A percentile compares a stretch with the other conserved stretches of the same genome.
These are phyloP conservation scores for Leishmania guyanensis DNA, from an alignment of 208 protist genomes.

Conservation along the genomic window DNA sequence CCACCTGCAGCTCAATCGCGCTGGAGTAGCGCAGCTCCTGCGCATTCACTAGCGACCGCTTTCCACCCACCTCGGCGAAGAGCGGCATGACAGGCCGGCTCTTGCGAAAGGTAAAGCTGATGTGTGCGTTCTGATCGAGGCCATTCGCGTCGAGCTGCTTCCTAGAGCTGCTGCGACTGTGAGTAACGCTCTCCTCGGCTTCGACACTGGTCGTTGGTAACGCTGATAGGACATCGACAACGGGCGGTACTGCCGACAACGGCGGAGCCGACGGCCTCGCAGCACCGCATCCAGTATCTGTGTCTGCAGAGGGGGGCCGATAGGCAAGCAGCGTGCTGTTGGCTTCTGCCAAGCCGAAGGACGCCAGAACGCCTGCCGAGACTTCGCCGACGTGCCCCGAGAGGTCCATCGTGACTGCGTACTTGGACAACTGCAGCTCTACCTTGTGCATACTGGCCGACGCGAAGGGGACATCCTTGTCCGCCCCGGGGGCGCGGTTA, in stretches of 20 bases:
- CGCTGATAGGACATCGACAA: background rate
- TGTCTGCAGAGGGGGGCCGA: slow-evolving; percentile 4
- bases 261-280: background rate
- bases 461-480: slow-evolving; percentile 58
- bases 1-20: slow-evolving; percentile 67
- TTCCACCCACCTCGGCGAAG: slow-evolving; percentile 55
- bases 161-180: background rate
- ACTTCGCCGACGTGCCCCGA: slow-evolving; percentile 53
- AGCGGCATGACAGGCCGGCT: slow-evolving; percentile 78
- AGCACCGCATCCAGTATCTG: background rate
- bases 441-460: slow-evolving; percentile 47
- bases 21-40: slow-evolving; percentile 78
- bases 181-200: background rate
- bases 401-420: slow-evolving; percentile 65
- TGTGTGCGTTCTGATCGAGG: slow-evolving; percentile 28
- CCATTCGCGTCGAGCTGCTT: background rate
- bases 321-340: slow-evolving; percentile 53
- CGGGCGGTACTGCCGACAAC: background rate
- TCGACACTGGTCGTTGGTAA: background rate
- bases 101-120: slow-evolving; percentile 71
- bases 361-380: slow-evolving; percentile 41
- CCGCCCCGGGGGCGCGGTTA: slow-evolving; percentile 44
- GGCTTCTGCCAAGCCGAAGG: slow-evolving; percentile 38
- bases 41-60: slow-evolving; percentile 66
- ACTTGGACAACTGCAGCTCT: slow-evolving; percentile 67